Conservation (phyloP, 345 rosid genomes). For the Toxicodendron radicans region DNA sequence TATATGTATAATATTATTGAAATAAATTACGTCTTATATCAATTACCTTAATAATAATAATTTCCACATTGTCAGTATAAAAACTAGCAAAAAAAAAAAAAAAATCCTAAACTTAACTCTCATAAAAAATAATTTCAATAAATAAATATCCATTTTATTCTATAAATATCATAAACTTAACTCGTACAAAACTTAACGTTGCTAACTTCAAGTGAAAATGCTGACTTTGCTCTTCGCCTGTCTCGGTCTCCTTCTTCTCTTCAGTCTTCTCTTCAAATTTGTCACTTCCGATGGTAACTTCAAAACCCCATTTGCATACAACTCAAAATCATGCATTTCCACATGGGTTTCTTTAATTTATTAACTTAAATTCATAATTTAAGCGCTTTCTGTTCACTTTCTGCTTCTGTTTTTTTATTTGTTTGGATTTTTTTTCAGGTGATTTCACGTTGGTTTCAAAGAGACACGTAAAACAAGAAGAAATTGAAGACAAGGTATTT, state of each 20-base stretch:
- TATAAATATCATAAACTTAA: neutral
- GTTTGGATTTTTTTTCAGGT: conserved; percentile 38
- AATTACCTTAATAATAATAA: too few species aligned
- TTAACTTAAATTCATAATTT: neutral
- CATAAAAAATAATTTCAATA: too few species aligned
- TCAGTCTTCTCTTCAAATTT: conserved; percentile 47
- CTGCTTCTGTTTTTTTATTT: neutral
- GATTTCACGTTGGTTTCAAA: conserved; percentile 73
- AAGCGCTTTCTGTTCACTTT: neutral
- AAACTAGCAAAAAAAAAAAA: too few species aligned
- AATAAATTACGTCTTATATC: too few species aligned
- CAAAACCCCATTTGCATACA: neutral
- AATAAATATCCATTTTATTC: too few species aligned
- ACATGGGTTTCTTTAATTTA: neutral
- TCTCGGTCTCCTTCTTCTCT: conserved; percentile 27
- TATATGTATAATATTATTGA: too few species aligned
- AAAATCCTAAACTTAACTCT: too few species aligned
- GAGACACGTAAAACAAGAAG: conserved; percentile 68
- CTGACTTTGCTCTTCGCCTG: conserved; percentile 35
- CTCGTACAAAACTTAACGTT: neutral
- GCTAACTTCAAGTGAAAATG: conserved; percentile 19
- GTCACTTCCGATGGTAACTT: conserved; percentile 60
- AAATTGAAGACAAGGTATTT: conserved; percentile 75
- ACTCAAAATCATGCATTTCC: neutral
- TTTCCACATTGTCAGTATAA: too few species aligned